phyloP scores from a whole-genome alignment of 208 protist species.

The Crithidia fasciculata region DNA sequence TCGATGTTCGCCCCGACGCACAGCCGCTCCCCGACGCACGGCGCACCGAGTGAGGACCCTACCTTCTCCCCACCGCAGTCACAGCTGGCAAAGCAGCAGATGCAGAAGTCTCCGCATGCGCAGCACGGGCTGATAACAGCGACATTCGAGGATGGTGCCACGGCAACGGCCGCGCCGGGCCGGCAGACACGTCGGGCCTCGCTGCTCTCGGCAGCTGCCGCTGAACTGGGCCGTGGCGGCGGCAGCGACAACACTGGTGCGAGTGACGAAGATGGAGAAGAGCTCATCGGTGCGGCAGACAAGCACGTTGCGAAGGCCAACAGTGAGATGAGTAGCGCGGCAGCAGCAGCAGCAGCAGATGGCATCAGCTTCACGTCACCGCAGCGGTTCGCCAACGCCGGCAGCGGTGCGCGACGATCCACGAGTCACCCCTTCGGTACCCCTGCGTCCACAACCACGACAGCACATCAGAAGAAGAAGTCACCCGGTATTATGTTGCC shows the following conservation, averaged over 20 bases:
- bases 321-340: not conserved
- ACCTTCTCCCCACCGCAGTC: not conserved
- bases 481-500: slow-evolving; percentile 14
- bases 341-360: not conserved
- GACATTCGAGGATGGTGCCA: not conserved
- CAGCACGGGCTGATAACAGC: not conserved
- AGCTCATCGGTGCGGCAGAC: not conserved
- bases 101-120: not conserved
- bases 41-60: not conserved
- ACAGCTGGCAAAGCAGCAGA: not conserved
- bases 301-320: not conserved
- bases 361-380: not conserved
- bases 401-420: not conserved
- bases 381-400: slow-evolving; percentile 2
- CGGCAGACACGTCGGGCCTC: slow-evolving; percentile 4
- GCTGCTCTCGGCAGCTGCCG: slow-evolving; percentile 14
- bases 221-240: not conserved
- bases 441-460: too few relatives aligned
- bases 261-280: not conserved
- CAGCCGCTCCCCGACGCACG: not conserved
- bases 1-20: slow-evolving; percentile 11
- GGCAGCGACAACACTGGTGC: not conserved
- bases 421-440: too few relatives aligned
- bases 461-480: not conserved
- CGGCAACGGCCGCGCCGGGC: not conserved